A percentile compares a stretch with the other conserved stretches of the same genome.
Evolutionary conservation across 257 asterid genomes (phyloP).

Genomic region (Solanum infundibuliforme): DNA sequence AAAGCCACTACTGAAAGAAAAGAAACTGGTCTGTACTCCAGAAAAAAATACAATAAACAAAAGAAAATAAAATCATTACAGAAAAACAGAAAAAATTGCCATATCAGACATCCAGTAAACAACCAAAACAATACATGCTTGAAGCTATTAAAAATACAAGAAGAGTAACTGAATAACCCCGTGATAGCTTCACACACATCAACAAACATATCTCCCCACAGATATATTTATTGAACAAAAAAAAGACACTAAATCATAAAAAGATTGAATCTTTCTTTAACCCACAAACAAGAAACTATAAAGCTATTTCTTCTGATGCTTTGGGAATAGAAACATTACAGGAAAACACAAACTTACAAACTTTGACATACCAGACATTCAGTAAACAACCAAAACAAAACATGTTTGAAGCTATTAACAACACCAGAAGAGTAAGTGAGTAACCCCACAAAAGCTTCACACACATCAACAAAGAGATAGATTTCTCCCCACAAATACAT

Average conservation of each 20-base stretch:
- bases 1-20: background rate
- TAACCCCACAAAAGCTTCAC: background rate
- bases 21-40: background rate
- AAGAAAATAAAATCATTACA: background rate
- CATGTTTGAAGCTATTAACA: background rate
- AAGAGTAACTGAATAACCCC: background rate
- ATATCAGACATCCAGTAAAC: background rate
- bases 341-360: background rate
- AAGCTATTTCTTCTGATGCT: background rate
- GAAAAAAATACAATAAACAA: background rate
- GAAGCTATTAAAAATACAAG: background rate
- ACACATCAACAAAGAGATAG: background rate
- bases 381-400: background rate
- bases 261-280: constrained; percentile 17
- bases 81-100: background rate
- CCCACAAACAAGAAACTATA: background rate
- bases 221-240: background rate
- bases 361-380: background rate
- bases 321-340: background rate
- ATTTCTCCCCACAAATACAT: background rate
- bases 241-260: background rate
- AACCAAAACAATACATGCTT: background rate
- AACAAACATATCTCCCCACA: background rate
- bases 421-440: background rate
- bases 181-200: background rate